Evolutionary conservation across 192 early-diverging fungal species (phyloP).

Genomic region (Linnemannia hyalina): DNA sequence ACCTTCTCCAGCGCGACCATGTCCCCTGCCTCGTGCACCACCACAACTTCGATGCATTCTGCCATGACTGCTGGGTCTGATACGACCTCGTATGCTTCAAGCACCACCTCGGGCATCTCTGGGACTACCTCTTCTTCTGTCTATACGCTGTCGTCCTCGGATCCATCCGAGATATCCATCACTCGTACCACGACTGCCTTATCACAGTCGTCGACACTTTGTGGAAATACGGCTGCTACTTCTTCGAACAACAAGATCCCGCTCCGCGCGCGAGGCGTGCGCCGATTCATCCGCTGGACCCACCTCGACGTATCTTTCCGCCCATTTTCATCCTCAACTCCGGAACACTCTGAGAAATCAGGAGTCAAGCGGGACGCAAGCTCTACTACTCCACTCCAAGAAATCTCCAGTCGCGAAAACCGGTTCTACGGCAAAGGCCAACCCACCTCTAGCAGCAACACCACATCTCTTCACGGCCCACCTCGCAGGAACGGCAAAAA

Average conservation of each 20-base stretch:
- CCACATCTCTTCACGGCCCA: not conserved
- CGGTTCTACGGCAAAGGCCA: slow-evolving; percentile 13
- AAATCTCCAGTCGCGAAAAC: slow-evolving; percentile 1
- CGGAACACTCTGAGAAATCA: too few species aligned
- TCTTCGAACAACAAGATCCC: not conserved
- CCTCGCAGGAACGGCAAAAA: not conserved
- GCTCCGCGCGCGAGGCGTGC: not conserved
- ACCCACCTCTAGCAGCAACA: not conserved
- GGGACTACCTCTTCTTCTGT: slow-evolving; percentile 1
- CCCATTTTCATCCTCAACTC: not conserved
- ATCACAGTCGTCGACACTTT: slow-evolving; percentile 18
- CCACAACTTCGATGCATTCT: slow-evolving; percentile 5
- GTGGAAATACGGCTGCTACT: not conserved
- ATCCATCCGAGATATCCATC: not conserved
- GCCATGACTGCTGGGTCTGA: not conserved
- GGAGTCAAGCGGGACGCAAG: too few species aligned
- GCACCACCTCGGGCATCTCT: not conserved
- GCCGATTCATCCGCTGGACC: not conserved
- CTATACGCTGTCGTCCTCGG: slow-evolving; percentile 6
- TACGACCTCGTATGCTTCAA: slow-evolving; percentile 2
- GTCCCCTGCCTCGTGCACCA: not conserved
- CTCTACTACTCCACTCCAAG: not conserved
- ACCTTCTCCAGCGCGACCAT: not conserved
- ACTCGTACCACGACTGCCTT: not conserved
- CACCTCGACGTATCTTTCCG: not conserved